Percentiles rank a stretch among this genome's conserved stretches.
Evolutionary conservation across 495 filamentous ascomycete genomes (phyloP).

Genomic region (Podospora fimiseda): DNA sequence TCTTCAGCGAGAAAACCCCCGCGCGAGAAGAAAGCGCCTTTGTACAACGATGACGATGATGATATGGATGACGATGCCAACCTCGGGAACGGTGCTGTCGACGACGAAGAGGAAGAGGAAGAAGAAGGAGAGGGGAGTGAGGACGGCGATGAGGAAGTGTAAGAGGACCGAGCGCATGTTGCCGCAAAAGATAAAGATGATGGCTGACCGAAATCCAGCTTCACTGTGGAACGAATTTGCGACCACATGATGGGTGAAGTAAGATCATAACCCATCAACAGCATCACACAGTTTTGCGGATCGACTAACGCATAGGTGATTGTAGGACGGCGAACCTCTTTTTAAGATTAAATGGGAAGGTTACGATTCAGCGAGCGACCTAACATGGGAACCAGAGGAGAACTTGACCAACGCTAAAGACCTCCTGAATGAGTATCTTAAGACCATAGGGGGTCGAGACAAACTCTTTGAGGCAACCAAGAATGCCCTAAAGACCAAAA

Average conservation of each 20-base stretch:
- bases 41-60: slow-evolving; percentile 19
- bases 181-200: neutral
- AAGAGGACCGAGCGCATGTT: neutral
- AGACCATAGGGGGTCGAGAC: slow-evolving; percentile 46
- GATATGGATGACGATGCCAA: slow-evolving; percentile 22
- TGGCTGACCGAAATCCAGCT: slow-evolving; percentile 29
- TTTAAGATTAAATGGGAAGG: slow-evolving; percentile 59
- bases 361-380: slow-evolving; percentile 51
- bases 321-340: slow-evolving; percentile 31
- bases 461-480: slow-evolving; percentile 39
- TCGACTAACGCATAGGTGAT: slow-evolving; percentile 1
- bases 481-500: slow-evolving; percentile 37
- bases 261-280: slow-evolving; percentile 6
- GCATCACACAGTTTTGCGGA: neutral
- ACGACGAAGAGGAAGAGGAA: slow-evolving; percentile 32
- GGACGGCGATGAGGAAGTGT: slow-evolving; percentile 40
- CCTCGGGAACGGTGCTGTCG: slow-evolving; percentile 29
- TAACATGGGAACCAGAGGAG: slow-evolving; percentile 57
- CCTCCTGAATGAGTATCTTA: slow-evolving; percentile 41
- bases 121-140: slow-evolving; percentile 32
- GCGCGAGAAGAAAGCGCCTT: slow-evolving; percentile 17
- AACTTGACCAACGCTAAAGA: slow-evolving; percentile 45
- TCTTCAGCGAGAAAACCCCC: slow-evolving; percentile 12
- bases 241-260: slow-evolving; percentile 47
- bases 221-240: slow-evolving; percentile 52